Conservation (phyloP, 495 filamentous ascomycete genomes). For the Hyaloscypha hepaticicola region DNA sequence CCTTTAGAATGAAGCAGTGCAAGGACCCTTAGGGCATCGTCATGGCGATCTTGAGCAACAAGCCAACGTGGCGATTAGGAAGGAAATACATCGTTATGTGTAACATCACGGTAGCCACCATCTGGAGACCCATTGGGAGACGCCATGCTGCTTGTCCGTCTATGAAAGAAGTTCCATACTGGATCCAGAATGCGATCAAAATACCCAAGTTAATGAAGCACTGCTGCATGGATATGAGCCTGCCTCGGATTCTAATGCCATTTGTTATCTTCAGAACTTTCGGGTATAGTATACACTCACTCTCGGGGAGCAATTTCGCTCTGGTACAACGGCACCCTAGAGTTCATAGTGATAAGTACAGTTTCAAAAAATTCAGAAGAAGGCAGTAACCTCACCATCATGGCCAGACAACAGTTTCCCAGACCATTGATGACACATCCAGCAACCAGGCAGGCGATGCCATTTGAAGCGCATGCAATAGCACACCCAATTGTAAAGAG, state of each 20-base stretch:
- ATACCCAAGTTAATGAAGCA: slow-evolving; percentile 69
- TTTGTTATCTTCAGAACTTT: slow-evolving; percentile 33
- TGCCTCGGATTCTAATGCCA: too few relatives aligned
- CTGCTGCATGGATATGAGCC: slow-evolving; percentile 32
- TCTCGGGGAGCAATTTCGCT: neutral
- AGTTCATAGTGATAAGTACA: neutral
- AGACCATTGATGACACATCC: slow-evolving; percentile 70
- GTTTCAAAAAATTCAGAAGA: neutral
- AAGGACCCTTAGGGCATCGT: slow-evolving; percentile 66
- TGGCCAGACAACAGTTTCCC: too few relatives aligned
- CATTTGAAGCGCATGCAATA: slow-evolving; percentile 58
- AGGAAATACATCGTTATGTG: slow-evolving; percentile 56
- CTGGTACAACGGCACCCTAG: slow-evolving; percentile 18
- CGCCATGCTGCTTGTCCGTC: slow-evolving; percentile 75
- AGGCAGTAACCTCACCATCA: slow-evolving; percentile 41
- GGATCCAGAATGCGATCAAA: slow-evolving; percentile 74
- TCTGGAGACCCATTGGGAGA: slow-evolving; percentile 65
- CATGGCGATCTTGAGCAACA: slow-evolving; percentile 59
- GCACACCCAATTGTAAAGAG: slow-evolving; percentile 55
- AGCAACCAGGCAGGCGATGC: slow-evolving; percentile 67
- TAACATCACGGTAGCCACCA: slow-evolving; percentile 45
- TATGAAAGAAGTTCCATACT: slow-evolving; percentile 63
- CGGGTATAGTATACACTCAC: slow-evolving; percentile 41
- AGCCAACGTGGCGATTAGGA: slow-evolving; percentile 78
- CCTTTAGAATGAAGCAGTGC: slow-evolving; percentile 58